Percentiles rank a stretch among this genome's conserved stretches.
These are phyloP conservation scores for Schizonepeta tenuifolia DNA, from an alignment of 257 asterid species.

Conservation along the genomic window DNA sequence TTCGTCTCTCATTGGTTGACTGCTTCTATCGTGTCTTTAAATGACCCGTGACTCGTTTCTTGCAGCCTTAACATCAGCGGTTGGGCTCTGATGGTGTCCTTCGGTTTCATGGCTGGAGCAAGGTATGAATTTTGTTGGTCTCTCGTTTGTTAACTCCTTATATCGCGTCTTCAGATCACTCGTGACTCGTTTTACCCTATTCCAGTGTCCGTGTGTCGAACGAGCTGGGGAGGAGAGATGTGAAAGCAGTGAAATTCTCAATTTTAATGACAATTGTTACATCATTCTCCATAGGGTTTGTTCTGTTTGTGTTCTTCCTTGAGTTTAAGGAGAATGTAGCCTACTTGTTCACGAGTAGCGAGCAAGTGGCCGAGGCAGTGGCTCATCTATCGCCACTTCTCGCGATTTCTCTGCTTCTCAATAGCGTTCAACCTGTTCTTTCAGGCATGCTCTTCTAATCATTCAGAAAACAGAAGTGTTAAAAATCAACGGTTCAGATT, in stretches of 20 bases:
- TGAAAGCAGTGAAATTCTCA: constrained; percentile 54
- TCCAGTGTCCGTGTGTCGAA: constrained; percentile 68
- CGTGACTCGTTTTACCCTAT: no score
- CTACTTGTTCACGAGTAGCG: constrained; percentile 53
- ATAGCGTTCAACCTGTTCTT: constrained; percentile 64
- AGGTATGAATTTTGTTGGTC: no score
- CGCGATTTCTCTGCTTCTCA: constrained; percentile 56
- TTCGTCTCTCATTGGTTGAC: background rate
- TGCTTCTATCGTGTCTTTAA: background rate
- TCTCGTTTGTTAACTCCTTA: no score
- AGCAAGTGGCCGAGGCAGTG: constrained; percentile 46
- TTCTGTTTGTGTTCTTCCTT: constrained; percentile 50
- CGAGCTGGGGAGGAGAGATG: constrained; percentile 65
- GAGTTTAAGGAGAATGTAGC: constrained; percentile 51
- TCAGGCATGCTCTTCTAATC: constrained; percentile 56
- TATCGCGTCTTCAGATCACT: no score
- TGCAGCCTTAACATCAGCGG: constrained; percentile 70
- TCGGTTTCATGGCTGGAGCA: constrained; percentile 69
- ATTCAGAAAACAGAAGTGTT: background rate
- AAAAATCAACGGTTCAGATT: no score
- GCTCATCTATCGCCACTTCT: constrained; percentile 59
- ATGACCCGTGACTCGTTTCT: background rate
- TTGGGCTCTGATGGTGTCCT: constrained; percentile 71
- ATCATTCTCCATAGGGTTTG: constrained; percentile 48
- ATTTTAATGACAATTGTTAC: constrained; percentile 44